Base-by-base conservation (phyloP, 2,329 filamentous ascomycete species). In the Cadophora gregata region DNA sequence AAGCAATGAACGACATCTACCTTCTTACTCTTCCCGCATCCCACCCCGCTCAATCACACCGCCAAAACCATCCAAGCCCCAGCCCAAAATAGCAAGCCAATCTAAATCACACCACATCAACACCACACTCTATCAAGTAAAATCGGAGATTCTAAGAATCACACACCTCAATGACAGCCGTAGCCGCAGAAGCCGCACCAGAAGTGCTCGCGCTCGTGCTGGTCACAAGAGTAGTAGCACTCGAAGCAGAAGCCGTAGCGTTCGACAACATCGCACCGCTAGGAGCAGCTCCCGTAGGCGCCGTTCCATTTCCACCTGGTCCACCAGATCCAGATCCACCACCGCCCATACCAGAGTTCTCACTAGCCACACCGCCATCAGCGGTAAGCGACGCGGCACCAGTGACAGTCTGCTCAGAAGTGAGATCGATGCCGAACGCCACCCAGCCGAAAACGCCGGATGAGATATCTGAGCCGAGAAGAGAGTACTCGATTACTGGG, bases 371-470 rank as follows among this genome's bases (percentile, higher is more conserved):
- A 45, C 67, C 67, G n/a, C 63, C 67, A 25, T 24, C 36, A 33
- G 53, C 55, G 53, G 56, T 59, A 5, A 64, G 56, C 3, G 42
- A 58, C 2, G 66, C 66, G 27, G 63, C 66, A 12, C 31, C 25
- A 21, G 48, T 51, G 21, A 68, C 29, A 0, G 63, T 66, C 4
- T 65, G 16, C 29, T 63, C 38, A 25, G 9, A 36, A 4, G 75
- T 78, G 4, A 78, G 64, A 68, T 85, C 80, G 48, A 87, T 80
- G 1, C 82, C 85, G 59, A 87, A 79, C 0, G 81, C 79, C 68
- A 87, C 80, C 85, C 85, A 88, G n/a, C 79, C 84, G 59, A 87
- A 80, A 38, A 88, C 71, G 27, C 86, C 85, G 51, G 85, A 83
- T 1, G 77, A 72, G 5, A 86, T 72, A 31, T 78, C 75, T 47